Percentiles rank a stretch among this genome's conserved stretches.
These are phyloP conservation scores for Fusarium sp. DNA, from an alignment of 2,329 filamentous ascomycete species.

Conservation along the genomic window DNA sequence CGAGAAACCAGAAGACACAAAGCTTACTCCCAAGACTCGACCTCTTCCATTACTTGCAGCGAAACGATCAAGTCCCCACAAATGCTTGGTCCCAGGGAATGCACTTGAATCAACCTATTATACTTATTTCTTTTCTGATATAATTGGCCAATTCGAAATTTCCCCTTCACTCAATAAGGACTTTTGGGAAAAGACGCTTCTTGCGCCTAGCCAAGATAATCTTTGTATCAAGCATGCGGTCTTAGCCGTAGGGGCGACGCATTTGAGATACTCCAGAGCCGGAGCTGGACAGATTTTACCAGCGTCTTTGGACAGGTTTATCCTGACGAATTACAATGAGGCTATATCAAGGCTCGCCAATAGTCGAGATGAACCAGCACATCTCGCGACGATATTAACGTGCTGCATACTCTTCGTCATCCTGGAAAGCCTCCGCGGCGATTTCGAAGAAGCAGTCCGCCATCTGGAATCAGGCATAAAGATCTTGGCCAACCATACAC, in stretches of 20 bases:
- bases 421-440: constrained; percentile 8
- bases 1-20: background rate
- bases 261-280: background rate
- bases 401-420: constrained; percentile 13
- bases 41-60: too few relatives aligned
- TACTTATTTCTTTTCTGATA: constrained; percentile 10
- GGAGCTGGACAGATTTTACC: background rate
- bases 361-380: too few relatives aligned
- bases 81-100: too few relatives aligned
- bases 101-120: constrained; percentile 7
- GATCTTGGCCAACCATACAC: background rate
- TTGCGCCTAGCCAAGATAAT: background rate
- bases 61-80: too few relatives aligned
- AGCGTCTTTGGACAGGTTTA: background rate
- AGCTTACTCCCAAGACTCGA: too few relatives aligned
- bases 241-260: background rate
- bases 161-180: background rate
- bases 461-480: constrained; percentile 12
- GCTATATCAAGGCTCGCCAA: background rate
- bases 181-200: constrained; percentile 2
- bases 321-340: constrained; percentile 9
- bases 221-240: constrained; percentile 6
- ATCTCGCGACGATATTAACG: background rate
- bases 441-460: constrained; percentile 11
- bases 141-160: background rate